These are phyloP conservation scores for Colletotrichum lindemuthianum DNA, from an alignment of 2,329 filamentous ascomycete species.

Conservation along the genomic window DNA sequence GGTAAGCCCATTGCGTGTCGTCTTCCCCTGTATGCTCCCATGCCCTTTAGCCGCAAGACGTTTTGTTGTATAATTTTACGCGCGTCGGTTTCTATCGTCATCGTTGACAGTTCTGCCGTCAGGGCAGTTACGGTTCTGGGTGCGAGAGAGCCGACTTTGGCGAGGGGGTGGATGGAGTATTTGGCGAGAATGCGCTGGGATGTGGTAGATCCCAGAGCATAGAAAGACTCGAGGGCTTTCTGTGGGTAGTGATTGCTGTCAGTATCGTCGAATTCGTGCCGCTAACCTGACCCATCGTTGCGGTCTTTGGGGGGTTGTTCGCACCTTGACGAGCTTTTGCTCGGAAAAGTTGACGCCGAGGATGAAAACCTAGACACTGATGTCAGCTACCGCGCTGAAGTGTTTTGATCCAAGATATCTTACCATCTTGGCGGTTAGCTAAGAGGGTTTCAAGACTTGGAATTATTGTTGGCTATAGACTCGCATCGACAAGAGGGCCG, in stretches of 20 bases:
- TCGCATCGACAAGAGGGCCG: too few species aligned
- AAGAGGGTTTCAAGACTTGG: neutral
- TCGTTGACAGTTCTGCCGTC: conserved; percentile 84
- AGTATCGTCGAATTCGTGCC: conserved; percentile 13
- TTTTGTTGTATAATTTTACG: conserved; percentile 82
- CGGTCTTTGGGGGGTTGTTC: conserved; percentile 42
- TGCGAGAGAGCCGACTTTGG: conserved; percentile 78
- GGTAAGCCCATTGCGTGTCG: conserved; percentile 93
- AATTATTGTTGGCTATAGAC: neutral
- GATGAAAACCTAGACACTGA: conserved; percentile 75
- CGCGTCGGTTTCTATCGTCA: conserved; percentile 95
- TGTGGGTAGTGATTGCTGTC: conserved; percentile 40
- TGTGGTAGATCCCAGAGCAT: conserved; percentile 78
- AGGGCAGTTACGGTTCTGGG: conserved; percentile 83
- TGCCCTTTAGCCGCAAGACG: conserved; percentile 86
- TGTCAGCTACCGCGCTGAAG: neutral
- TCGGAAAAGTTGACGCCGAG: conserved; percentile 89
- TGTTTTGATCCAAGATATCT: neutral
- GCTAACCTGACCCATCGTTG: neutral
- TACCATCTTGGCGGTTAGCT: conserved; percentile 25
- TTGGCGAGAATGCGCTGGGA: conserved; percentile 85
- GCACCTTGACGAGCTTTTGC: conserved; percentile 81
- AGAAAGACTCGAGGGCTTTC: conserved; percentile 86
- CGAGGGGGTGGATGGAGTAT: conserved; percentile 85
- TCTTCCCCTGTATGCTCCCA: conserved; percentile 88